Conservation (phyloP, 805 yeast species). For the Saturnispora kantuleensis region DNA sequence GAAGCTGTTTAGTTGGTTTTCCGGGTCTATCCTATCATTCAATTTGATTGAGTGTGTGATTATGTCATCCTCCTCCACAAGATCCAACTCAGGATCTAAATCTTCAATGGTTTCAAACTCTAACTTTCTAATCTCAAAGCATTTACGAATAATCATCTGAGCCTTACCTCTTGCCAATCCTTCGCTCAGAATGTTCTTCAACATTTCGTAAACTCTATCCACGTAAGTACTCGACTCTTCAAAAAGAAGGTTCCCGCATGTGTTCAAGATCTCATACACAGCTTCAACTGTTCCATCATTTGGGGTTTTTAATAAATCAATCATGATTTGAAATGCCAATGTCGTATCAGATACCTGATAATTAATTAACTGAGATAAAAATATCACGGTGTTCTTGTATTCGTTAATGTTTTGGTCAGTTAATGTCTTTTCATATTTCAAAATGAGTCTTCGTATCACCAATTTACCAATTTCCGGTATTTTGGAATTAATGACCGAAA, state of each 20-base stretch:
- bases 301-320: conserved; percentile 33
- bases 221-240: conserved; percentile 28
- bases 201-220: conserved; percentile 41
- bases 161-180: conserved; percentile 34
- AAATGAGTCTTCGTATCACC: conserved; percentile 40
- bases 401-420: conserved; percentile 34
- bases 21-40: conserved; percentile 39
- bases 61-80: conserved; percentile 56
- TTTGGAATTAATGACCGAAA: conserved; percentile 52
- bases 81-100: conserved; percentile 40
- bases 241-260: conserved; percentile 42
- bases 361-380: conserved; percentile 55
- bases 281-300: conserved; percentile 50
- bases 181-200: conserved; percentile 53
- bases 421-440: conserved; percentile 49
- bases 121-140: conserved; percentile 41
- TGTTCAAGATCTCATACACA: conserved; percentile 38
- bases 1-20: conserved; percentile 40
- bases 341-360: conserved; percentile 51
- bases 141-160: conserved; percentile 37
- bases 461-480: conserved; percentile 61
- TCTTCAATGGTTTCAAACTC: conserved; percentile 31
- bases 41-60: conserved; percentile 46
- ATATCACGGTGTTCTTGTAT: conserved; percentile 35
- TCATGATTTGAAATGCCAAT: conserved; percentile 42